A percentile compares a stretch with the other conserved stretches of the same genome.
Evolutionary conservation across 1,139 yeast species (phyloP).

Genomic region (Diutina ranongensis): DNA sequence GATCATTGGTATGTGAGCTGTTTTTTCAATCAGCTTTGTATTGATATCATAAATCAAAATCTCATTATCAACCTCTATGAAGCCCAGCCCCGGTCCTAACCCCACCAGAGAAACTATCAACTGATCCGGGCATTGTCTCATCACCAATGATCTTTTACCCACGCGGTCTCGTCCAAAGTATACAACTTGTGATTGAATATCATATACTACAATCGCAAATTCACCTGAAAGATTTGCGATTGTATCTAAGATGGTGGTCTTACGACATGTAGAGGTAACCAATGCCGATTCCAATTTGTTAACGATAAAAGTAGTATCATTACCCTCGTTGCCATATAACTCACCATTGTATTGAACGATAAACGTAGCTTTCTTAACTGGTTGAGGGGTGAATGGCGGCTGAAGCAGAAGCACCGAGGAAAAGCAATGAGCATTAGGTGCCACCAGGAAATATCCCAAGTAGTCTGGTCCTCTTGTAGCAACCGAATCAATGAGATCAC

Average conservation of each 20-base stretch:
- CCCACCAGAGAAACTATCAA: slow-evolving; percentile 40
- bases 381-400: slow-evolving; percentile 68
- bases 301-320: slow-evolving; percentile 24
- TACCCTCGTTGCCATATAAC: slow-evolving; percentile 45
- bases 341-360: slow-evolving; percentile 80
- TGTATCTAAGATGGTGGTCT: slow-evolving; percentile 8
- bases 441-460: background rate
- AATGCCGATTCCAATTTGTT: slow-evolving; percentile 12
- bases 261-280: background rate
- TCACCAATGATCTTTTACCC: slow-evolving; percentile 72
- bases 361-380: slow-evolving; percentile 22
- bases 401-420: slow-evolving; percentile 74
- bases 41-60: slow-evolving; percentile 31
- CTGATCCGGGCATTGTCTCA: slow-evolving; percentile 15
- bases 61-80: slow-evolving; percentile 20
- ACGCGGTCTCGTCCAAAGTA: slow-evolving; percentile 78
- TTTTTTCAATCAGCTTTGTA: slow-evolving; percentile 7
- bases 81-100: slow-evolving; percentile 8
- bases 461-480: slow-evolving; percentile 3
- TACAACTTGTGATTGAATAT: slow-evolving; percentile 21
- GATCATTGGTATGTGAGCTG: too few species aligned
- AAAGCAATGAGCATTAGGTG: slow-evolving; percentile 22
- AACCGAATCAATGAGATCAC: background rate
- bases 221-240: slow-evolving; percentile 45
- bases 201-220: slow-evolving; percentile 55